Percentiles rank a stretch among this genome's conserved stretches.
These are phyloP conservation scores for Malassezia brasiliensis DNA, from an alignment of 1,284 basidiomycete genomes.

Conservation along the genomic window DNA sequence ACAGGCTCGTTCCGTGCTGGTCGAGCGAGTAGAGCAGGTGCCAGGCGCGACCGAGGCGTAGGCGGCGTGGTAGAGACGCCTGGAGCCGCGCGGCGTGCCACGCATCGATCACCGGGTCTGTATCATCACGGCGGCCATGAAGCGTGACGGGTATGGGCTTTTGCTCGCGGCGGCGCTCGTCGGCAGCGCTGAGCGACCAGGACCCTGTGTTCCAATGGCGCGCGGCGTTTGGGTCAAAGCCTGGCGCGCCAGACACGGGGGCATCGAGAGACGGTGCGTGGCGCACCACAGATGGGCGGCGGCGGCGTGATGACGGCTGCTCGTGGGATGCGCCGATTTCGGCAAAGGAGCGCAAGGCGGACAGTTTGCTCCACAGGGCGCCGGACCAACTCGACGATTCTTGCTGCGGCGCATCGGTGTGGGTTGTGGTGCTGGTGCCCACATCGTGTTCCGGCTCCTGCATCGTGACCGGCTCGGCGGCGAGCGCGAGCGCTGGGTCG, in stretches of 20 bases:
- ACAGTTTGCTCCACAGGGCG: constrained; percentile 9
- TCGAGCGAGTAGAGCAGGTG: constrained; percentile 81
- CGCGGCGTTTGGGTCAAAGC: constrained; percentile 26
- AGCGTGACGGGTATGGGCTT: constrained; percentile 30
- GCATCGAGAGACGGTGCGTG: not conserved
- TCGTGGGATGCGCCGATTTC: not conserved
- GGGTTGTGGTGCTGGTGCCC: too few species aligned
- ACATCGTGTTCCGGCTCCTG: not conserved
- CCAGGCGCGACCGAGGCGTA: constrained; percentile 71
- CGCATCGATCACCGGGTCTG: constrained; percentile 26
- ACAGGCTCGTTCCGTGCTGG: constrained; percentile 84
- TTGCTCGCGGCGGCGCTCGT: constrained; percentile 9
- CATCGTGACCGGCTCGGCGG: constrained; percentile 11
- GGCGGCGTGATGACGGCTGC: not conserved
- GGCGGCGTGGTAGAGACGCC: constrained; percentile 61
- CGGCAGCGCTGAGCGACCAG: constrained; percentile 30
- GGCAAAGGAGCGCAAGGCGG: constrained; percentile 1
- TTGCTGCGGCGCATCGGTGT: too few species aligned
- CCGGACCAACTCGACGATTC: not conserved
- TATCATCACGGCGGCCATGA: constrained; percentile 32
- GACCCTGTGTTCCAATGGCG: constrained; percentile 40
- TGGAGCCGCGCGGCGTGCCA: constrained; percentile 39
- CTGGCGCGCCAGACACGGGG: constrained; percentile 32
- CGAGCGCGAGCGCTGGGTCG: not conserved
- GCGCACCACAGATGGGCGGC: constrained; percentile 8